phyloP scores from a whole-genome alignment of 169 alveolate genomes.

The Cryptosporidium xiaoi region DNA sequence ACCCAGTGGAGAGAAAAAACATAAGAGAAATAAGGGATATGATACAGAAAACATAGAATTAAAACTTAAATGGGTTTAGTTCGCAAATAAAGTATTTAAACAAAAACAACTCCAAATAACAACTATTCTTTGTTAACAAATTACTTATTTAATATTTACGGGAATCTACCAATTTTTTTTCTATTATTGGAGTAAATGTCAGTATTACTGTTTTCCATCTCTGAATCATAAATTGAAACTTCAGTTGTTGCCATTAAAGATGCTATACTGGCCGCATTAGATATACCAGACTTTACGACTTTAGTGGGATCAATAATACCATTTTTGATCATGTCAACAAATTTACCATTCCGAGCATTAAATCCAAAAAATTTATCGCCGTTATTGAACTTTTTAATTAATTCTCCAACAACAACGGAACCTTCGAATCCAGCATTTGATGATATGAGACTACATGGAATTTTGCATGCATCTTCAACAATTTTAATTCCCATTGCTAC shows the following conservation, averaged over 20 bases:
- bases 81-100: background rate
- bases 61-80: too few relatives aligned
- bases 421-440: constrained; percentile 99
- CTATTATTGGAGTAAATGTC: background rate
- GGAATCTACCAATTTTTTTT: background rate
- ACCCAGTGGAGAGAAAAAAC: constrained; percentile 42
- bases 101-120: background rate
- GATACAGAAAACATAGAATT: background rate
- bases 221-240: constrained; percentile 91
- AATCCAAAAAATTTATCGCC: constrained; percentile 86
- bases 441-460: constrained; percentile 96
- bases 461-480: constrained; percentile 94
- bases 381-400: constrained; percentile 86
- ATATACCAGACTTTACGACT: constrained; percentile 97
- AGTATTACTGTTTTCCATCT: background rate
- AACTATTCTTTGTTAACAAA: too few relatives aligned
- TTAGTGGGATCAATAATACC: constrained; percentile 99
- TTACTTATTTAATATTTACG: too few relatives aligned
- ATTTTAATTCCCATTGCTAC: constrained; percentile 95
- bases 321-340: constrained; percentile 91
- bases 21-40: constrained; percentile 8
- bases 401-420: constrained; percentile 94
- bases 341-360: constrained; percentile 95
- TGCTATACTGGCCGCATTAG: constrained; percentile 98
- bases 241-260: constrained; percentile 98